Percentiles rank a stretch among this genome's conserved stretches.
These are phyloP conservation scores for Brassica hybrid DNA, from an alignment of 441 rosid genomes.

Conservation along the genomic window DNA sequence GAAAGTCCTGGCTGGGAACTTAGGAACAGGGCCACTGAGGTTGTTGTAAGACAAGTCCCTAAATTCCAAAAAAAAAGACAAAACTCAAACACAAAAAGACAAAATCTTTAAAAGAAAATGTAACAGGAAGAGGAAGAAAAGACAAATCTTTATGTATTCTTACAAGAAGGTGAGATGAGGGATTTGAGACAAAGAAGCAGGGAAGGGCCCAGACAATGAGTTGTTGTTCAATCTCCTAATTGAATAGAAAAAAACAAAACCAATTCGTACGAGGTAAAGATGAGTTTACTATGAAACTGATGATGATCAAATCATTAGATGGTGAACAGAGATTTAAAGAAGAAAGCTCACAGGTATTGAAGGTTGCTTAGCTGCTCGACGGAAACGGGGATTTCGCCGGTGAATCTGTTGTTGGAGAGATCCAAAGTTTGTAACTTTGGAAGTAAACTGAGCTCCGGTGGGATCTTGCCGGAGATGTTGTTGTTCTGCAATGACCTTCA, in stretches of 20 bases:
- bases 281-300: neutral
- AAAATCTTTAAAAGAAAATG: neutral
- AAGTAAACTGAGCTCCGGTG: constrained; percentile 69
- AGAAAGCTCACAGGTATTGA: constrained; percentile 69
- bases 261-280: constrained; percentile 40
- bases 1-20: constrained; percentile 82
- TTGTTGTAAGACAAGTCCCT: constrained; percentile 95
- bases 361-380: constrained; percentile 65
- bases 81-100: constrained; percentile 2
- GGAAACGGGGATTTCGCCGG: constrained; percentile 62
- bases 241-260: constrained; percentile 30
- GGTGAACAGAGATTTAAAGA: neutral
- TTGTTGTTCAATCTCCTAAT: constrained; percentile 94
- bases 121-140: constrained; percentile 28
- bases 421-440: constrained; percentile 81
- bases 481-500: constrained; percentile 82
- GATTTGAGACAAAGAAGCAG: constrained; percentile 72
- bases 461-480: constrained; percentile 75
- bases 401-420: constrained; percentile 75
- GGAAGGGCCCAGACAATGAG: constrained; percentile 84
- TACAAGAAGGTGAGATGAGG: constrained; percentile 89
- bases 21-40: constrained; percentile 82
- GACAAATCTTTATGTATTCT: constrained; percentile 49
- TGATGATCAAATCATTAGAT: constrained; percentile 16
- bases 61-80: constrained; percentile 17